Evolutionary conservation across 2,329 filamentous ascomycete species (phyloP), one percentile per base, ranked within the genome.

Genomic region (Colletotrichum truncatum): DNA sequence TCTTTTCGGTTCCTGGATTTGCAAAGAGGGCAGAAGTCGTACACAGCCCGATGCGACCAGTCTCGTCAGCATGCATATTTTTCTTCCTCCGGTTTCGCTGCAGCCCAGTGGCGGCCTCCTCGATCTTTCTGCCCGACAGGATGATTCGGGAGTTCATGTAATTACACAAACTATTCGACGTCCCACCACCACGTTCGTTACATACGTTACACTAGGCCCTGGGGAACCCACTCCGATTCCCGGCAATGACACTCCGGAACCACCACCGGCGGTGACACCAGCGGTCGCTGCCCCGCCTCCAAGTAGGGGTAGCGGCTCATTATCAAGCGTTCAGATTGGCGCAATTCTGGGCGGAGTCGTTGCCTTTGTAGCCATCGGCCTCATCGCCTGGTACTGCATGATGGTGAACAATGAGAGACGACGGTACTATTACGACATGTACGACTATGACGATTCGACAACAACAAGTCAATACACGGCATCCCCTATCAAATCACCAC

Each of bases 301-400:
- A 23, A 38, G 59, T 36, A 49, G 63, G 4, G 59, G 56, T 11
- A 49, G 59, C n/a, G 51, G 56, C 57, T 74, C 67, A 56, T 73
- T 82, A 4, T 76, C 73, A 0, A 70, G 75, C 25, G 73, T 69
- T n/a, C 73, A 81, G 51, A 74, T 83, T 28, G 81, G 79, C 5
- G 80, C 76, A 38, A 78, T 83, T 16, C 69, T 81, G 2, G 81
- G 81, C 26, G 75, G 75, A 32, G 65, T 82, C 2, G 71, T 80
- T 10, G 80, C 75, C 2, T 68, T 77, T n/a, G 73, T 78, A n/a
- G 51, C 78, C 23, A 64, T 81, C 21, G 53, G 75, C 28, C 56
- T 81, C 28, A 25, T 80, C 14, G 60, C 73, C 38, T 70, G 76
- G 55, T 75, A 71, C 51, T 81, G 77, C 70, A 68, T 74, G 18